These are phyloP conservation scores for Collybia sp. DNA, from an alignment of 768 basidiomycete genomes.

Conservation along the genomic window DNA sequence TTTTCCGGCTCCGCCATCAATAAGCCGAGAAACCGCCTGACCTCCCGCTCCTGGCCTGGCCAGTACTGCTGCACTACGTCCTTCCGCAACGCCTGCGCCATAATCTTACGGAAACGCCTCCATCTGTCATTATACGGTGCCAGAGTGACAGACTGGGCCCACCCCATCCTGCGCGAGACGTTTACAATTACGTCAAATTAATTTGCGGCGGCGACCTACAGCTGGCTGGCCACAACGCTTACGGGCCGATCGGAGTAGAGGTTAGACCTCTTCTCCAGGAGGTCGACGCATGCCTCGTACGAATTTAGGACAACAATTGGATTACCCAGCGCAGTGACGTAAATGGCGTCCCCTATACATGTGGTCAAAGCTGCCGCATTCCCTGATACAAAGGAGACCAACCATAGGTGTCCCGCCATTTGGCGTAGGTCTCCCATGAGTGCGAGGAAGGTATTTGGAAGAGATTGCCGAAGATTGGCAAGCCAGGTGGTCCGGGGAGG, in stretches of 20 bases:
- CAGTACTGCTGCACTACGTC: neutral
- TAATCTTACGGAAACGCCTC: neutral
- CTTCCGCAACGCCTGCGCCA: neutral
- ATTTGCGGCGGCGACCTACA: neutral
- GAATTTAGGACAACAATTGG: slow-evolving; percentile 21
- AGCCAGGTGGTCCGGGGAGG: neutral
- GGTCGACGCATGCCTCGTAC: slow-evolving; percentile 14
- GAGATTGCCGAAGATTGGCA: neutral
- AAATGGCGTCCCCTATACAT: slow-evolving; percentile 18
- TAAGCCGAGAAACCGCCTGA: too few relatives aligned
- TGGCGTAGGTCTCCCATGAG: neutral
- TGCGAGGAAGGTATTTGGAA: neutral
- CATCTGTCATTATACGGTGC: neutral
- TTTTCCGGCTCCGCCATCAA: too few relatives aligned
- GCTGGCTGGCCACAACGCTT: slow-evolving; percentile 11
- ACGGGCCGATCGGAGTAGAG: slow-evolving; percentile 26
- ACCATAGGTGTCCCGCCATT: neutral
- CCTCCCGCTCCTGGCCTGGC: neutral
- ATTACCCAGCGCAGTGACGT: slow-evolving; percentile 15
- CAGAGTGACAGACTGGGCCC: neutral
- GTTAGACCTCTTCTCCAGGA: slow-evolving; percentile 19
- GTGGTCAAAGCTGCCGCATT: too few relatives aligned
- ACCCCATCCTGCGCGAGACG: neutral
- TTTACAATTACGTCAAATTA: neutral
- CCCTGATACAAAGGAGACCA: neutral